Evolutionary conservation across 371 early-diverging fungal genomes (phyloP).

Genomic region (Lichtheimia corymbifera): DNA sequence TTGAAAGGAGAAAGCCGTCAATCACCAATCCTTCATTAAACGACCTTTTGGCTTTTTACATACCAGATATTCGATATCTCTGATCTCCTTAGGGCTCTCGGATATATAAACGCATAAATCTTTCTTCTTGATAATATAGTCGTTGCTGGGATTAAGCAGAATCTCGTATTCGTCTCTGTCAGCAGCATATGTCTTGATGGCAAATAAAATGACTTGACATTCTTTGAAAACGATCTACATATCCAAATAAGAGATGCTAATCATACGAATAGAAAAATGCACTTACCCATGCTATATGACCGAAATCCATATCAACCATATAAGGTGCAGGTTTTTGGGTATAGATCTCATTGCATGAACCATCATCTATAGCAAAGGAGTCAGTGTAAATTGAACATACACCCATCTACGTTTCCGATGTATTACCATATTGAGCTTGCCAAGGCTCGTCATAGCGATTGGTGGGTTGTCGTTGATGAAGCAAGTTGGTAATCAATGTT

Average conservation of each 20-base stretch:
- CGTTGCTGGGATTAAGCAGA: slow-evolving; percentile 67
- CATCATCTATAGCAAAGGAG: slow-evolving; percentile 46
- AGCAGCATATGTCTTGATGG: slow-evolving; percentile 44
- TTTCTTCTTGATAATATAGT: slow-evolving; percentile 48
- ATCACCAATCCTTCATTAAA: too few species aligned
- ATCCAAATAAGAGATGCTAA: slow-evolving; percentile 3
- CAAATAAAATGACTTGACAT: slow-evolving; percentile 74
- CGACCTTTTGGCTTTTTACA: neutral
- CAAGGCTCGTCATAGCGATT: slow-evolving; percentile 68
- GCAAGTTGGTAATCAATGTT: slow-evolving; percentile 69
- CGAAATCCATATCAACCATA: slow-evolving; percentile 62
- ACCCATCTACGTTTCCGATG: too few species aligned
- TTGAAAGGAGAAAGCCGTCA: neutral
- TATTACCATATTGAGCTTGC: slow-evolving; percentile 73
- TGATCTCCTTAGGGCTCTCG: slow-evolving; percentile 58
- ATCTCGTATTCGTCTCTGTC: slow-evolving; percentile 43
- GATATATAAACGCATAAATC: slow-evolving; percentile 69
- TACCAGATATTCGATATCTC: slow-evolving; percentile 46
- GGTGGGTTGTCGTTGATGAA: slow-evolving; percentile 62
- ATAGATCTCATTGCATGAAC: slow-evolving; percentile 73
- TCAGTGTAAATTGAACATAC: neutral
- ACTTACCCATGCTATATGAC: slow-evolving; percentile 57
- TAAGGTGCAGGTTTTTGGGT: slow-evolving; percentile 49
- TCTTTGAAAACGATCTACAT: slow-evolving; percentile 60
- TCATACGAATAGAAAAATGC: neutral